These are phyloP conservation scores for Podila verticillata DNA, from an alignment of 192 early-diverging fungal species.

Conservation along the genomic window DNA sequence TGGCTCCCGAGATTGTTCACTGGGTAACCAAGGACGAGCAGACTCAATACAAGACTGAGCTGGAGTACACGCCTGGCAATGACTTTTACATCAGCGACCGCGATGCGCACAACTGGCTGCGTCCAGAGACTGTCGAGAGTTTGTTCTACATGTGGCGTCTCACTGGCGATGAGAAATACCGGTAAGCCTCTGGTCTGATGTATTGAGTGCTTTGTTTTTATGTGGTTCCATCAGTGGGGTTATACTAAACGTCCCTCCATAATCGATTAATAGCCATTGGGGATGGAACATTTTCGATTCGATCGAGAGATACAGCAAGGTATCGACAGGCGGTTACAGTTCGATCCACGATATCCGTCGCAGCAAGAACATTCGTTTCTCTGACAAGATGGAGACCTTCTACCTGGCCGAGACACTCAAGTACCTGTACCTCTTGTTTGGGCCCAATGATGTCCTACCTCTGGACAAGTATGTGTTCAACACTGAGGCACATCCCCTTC, in stretches of 20 bases:
- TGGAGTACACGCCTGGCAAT: constrained; percentile 34
- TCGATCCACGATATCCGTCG: constrained; percentile 58
- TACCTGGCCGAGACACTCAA: constrained; percentile 90
- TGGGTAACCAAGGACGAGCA: constrained; percentile 63
- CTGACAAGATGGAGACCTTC: constrained; percentile 70
- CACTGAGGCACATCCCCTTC: constrained; percentile 87
- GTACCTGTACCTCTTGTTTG: constrained; percentile 85
- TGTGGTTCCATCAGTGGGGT: neutral
- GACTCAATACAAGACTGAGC: constrained; percentile 25
- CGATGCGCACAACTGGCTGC: constrained; percentile 78
- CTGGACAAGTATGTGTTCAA: constrained; percentile 84
- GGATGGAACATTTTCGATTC: constrained; percentile 86
- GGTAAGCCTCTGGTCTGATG: constrained; percentile 57
- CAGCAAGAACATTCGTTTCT: constrained; percentile 46
- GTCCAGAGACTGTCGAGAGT: constrained; percentile 89
- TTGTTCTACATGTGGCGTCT: constrained; percentile 86
- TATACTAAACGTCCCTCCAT: neutral
- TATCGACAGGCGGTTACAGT: constrained; percentile 66
- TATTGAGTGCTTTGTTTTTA: too few species aligned
- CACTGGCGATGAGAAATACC: constrained; percentile 85
- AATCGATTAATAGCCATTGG: constrained; percentile 60
- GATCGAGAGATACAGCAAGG: constrained; percentile 81
- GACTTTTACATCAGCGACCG: constrained; percentile 71
- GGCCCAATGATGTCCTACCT: constrained; percentile 64
- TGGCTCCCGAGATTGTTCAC: constrained; percentile 51